phyloP scores from a whole-genome alignment of 495 filamentous ascomycete genomes.

The Trichodelitschia bisporula region DNA sequence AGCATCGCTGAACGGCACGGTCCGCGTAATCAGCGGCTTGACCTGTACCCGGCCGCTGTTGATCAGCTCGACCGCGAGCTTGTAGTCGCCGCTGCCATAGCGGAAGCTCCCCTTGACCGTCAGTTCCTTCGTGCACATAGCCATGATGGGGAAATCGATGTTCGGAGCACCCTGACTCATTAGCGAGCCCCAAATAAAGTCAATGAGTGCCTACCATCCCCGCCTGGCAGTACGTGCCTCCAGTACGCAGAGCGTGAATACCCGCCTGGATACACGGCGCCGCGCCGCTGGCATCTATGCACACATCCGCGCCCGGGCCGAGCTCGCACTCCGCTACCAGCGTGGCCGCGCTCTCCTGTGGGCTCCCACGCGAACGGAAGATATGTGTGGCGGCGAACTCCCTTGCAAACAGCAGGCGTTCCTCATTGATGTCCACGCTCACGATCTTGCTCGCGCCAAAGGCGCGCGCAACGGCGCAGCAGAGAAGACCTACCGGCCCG shows the following conservation, averaged over 20 bases:
- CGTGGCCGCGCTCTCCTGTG: slow-evolving; percentile 35
- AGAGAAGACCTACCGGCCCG: slow-evolving; percentile 64
- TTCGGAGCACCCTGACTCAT: slow-evolving; percentile 50
- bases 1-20: slow-evolving; percentile 46
- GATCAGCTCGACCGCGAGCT: slow-evolving; percentile 48
- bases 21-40: slow-evolving; percentile 41
- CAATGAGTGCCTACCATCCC: too few species aligned
- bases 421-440: slow-evolving; percentile 48
- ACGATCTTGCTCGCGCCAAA: slow-evolving; percentile 54
- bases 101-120: slow-evolving; percentile 59
- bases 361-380: slow-evolving; percentile 26
- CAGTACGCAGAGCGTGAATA: slow-evolving; percentile 40
- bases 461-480: slow-evolving; percentile 50
- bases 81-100: slow-evolving; percentile 63
- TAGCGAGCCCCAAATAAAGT: too few species aligned
- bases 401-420: slow-evolving; percentile 43
- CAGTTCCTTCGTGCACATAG: slow-evolving; percentile 59
- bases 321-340: slow-evolving; percentile 27
- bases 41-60: slow-evolving; percentile 36
- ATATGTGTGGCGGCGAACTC: slow-evolving; percentile 39
- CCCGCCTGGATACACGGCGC: slow-evolving; percentile 51
- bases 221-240: slow-evolving; percentile 66
- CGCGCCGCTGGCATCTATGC: slow-evolving; percentile 67
- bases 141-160: slow-evolving; percentile 63
- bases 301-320: slow-evolving; percentile 40